These are phyloP conservation scores for Fallopia convolvulus DNA, from an alignment of 148 eudicot genomes.

Conservation along the genomic window DNA sequence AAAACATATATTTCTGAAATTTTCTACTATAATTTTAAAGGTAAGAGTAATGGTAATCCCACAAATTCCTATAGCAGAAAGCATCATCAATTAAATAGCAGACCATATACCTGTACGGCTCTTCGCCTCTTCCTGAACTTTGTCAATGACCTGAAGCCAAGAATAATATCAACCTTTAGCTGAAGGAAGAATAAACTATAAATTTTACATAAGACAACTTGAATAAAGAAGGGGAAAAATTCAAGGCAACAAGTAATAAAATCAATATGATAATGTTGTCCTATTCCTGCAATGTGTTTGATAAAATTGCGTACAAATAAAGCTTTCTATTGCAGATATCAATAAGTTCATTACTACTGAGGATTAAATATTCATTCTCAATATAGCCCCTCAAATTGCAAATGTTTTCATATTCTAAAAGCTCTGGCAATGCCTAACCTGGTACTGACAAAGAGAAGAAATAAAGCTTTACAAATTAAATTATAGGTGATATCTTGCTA, in stretches of 20 bases:
- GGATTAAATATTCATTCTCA: neutral
- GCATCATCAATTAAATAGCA: too few species aligned
- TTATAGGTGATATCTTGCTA: neutral
- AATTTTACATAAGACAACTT: neutral
- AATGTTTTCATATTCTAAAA: neutral
- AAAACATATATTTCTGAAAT: neutral
- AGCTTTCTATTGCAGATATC: neutral
- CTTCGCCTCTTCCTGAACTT: conserved; percentile 76
- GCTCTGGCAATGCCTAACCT: neutral
- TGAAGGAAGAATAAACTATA: neutral
- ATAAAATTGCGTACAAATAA: neutral
- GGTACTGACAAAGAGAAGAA: neutral
- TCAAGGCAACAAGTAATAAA: neutral
- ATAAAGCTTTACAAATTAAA: neutral
- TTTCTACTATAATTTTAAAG: neutral
- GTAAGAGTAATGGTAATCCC: neutral
- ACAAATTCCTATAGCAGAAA: too few species aligned
- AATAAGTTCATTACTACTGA: neutral
- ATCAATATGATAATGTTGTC: neutral
- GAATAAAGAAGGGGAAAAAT: neutral
- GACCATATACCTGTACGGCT: conserved; percentile 48
- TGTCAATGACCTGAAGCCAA: conserved; percentile 57
- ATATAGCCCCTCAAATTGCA: neutral
- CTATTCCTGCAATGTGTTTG: neutral
- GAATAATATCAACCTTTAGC: neutral